These are phyloP conservation scores for Russula dissimulans DNA, from an alignment of 768 basidiomycete species.

Conservation along the genomic window DNA sequence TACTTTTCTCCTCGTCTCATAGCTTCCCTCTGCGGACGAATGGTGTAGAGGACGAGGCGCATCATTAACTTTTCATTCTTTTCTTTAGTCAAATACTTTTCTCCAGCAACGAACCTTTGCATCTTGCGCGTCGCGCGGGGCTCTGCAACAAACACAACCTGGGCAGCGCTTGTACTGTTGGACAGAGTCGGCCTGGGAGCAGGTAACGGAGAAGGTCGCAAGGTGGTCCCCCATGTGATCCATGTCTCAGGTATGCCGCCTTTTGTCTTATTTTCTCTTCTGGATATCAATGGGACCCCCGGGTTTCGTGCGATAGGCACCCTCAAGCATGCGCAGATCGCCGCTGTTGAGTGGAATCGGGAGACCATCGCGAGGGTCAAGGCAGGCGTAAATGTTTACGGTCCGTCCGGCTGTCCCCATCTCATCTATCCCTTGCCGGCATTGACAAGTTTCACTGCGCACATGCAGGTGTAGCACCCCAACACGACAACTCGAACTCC, in stretches of 20 bases:
- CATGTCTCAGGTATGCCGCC: constrained; percentile 64
- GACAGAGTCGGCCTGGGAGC: constrained; percentile 38
- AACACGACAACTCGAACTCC: not conserved
- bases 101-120: constrained; percentile 71
- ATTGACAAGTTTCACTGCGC: not conserved
- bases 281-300: not conserved
- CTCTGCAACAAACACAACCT: constrained; percentile 70
- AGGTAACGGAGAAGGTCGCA: constrained; percentile 27
- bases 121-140: constrained; percentile 74
- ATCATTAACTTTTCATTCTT: not conserved
- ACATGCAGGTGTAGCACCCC: not conserved
- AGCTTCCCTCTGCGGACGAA: not conserved
- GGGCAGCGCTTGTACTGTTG: constrained; percentile 70
- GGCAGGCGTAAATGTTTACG: not conserved
- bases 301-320: constrained; percentile 46
- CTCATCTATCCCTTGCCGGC: not conserved
- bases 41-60: no score
- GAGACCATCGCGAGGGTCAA: constrained; percentile 61
- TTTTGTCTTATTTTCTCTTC: not conserved
- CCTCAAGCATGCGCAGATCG: constrained; percentile 75
- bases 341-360: constrained; percentile 66
- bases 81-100: constrained; percentile 77
- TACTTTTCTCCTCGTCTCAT: not conserved
- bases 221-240: constrained; percentile 64
- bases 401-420: not conserved